Evolutionary conservation across 257 asterid species (phyloP), one percentile per base, ranked within the genome.

Genomic region (Nicotiana undulata): DNA sequence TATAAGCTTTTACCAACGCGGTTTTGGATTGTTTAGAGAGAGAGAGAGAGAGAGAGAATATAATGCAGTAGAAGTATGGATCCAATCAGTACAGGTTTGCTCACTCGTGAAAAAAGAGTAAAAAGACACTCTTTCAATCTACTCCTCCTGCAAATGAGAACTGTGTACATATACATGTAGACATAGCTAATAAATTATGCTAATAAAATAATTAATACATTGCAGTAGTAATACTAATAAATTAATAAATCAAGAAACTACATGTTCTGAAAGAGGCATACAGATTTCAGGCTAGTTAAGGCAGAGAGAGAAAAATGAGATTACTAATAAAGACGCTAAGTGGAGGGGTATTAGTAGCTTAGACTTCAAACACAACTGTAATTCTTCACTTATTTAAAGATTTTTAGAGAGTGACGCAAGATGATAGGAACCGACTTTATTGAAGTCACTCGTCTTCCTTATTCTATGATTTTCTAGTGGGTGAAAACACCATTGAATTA

Each of bases 51-150:
- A 60, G 49, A 32, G 78, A 80, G 76, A 22, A 61, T 65, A 80
- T 61, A 75, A 83, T 64, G 82, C 37, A 29, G 24, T 17, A 11
- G 29, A n/a, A 65, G 51, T 34, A 75, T 81, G 86, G 91, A 89
- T 90, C 92, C 87, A 86, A 87, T 87, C 85, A 83, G 85, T 77
- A 80, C n/a, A 66, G 79, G 75, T 67, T 81, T 63, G 80, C 83
- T 68, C 70, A 88, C 92, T 86, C 90, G 91, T 88, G 93, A 90
- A 80, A 74, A 74, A 24, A 15, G 12, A 4, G 4, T 13, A 12
- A 20, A 34, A 22, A 22, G 15, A 22, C 78, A 15, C 79, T 24
- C 79, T 74, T 26, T 49, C 40, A 74, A 74, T 74, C 79, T 24
- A 24, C 40, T 44, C 58, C 46, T 44, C 56, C 61, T 44, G 49